Conservation (phyloP, 331 rosid species). For the Ulmus americana region DNA sequence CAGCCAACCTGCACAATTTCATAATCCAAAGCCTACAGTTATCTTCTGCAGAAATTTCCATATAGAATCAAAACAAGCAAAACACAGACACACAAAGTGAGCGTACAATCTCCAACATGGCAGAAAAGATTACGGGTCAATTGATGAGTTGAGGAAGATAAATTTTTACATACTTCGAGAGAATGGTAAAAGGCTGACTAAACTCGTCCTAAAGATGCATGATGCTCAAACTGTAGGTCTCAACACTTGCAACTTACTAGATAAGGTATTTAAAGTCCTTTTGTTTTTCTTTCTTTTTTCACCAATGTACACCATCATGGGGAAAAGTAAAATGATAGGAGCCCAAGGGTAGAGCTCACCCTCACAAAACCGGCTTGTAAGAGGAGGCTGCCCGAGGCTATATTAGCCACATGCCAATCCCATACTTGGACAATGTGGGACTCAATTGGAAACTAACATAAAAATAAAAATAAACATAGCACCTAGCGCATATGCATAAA, state of each 20-base stretch:
- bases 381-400: too few species aligned
- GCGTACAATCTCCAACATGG: neutral
- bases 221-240: neutral
- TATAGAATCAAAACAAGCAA: neutral
- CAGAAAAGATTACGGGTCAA: neutral
- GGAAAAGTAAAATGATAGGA: too few species aligned
- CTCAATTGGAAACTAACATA: too few species aligned
- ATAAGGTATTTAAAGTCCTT: neutral
- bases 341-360: too few species aligned
- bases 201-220: neutral
- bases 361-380: too few species aligned
- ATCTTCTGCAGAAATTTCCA: conserved; percentile 7
- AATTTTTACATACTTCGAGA: neutral
- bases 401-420: too few species aligned
- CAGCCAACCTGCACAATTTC: conserved; percentile 77
- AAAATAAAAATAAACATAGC: too few species aligned
- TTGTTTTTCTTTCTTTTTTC: too few species aligned
- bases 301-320: too few species aligned
- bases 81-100: neutral
- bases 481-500: too few species aligned
- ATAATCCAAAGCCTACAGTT: conserved; percentile 27
- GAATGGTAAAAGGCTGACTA: neutral
- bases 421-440: too few species aligned
- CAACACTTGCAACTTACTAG: neutral
- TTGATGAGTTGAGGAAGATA: neutral